Evolutionary conservation across 2,329 filamentous ascomycete species (phyloP).

Genomic region (Lachnellula arida): DNA sequence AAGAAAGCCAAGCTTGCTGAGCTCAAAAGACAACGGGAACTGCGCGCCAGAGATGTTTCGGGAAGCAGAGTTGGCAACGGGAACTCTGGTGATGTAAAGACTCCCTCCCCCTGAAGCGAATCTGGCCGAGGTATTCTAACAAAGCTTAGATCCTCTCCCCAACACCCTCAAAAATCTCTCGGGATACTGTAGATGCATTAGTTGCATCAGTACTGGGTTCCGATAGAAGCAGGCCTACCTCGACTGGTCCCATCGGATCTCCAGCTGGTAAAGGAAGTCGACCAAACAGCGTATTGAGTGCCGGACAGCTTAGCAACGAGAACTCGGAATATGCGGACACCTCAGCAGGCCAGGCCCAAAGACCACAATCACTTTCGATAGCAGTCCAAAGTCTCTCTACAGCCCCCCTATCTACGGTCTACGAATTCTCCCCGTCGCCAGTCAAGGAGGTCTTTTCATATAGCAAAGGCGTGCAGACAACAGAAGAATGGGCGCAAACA

Average conservation of each 20-base stretch:
- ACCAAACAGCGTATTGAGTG: conserved; percentile 81
- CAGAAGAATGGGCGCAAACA: conserved; percentile 63
- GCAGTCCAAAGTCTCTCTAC: conserved; percentile 65
- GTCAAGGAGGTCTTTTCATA: conserved; percentile 88
- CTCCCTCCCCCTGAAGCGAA: conserved; percentile 16
- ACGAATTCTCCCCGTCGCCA: conserved; percentile 72
- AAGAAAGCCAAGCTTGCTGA: conserved; percentile 97
- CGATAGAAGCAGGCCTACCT: conserved; percentile 65
- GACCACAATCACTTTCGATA: conserved; percentile 38
- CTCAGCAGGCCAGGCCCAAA: conserved; percentile 37
- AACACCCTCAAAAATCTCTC: conserved; percentile 63
- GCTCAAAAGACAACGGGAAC: conserved; percentile 85
- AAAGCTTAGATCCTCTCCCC: conserved; percentile 60
- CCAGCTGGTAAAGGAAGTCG: conserved; percentile 67
- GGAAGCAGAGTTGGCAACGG: conserved; percentile 65
- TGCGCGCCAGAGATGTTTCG: conserved; percentile 71
- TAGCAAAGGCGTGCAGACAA: conserved; percentile 93
- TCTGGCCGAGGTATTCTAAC: conserved; percentile 24
- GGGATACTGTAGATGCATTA: conserved; percentile 76
- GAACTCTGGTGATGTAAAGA: conserved; percentile 64
- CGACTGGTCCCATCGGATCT: conserved; percentile 62
- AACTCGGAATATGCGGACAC: conserved; percentile 56
- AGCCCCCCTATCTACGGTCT: conserved; percentile 68
- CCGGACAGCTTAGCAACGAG: conserved; percentile 73
- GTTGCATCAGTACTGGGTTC: conserved; percentile 75